Evolutionary conservation across 495 filamentous ascomycete species (phyloP).

Genomic region (Tirmania nivea): DNA sequence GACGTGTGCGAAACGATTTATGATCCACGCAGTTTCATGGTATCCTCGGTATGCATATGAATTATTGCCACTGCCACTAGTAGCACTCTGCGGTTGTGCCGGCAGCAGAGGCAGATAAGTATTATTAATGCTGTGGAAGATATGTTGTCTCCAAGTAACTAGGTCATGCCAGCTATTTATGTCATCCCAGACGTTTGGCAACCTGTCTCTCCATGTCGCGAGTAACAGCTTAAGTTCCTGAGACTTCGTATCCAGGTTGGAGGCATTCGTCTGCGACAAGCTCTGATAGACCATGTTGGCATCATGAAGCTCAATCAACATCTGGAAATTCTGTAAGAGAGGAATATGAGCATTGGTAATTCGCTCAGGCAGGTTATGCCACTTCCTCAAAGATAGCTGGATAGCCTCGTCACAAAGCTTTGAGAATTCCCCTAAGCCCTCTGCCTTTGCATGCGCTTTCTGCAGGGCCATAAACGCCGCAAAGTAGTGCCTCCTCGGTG

Average conservation of each 20-base stretch:
- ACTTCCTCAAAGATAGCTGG: conserved; percentile 88
- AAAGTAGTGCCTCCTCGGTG: conserved; percentile 82
- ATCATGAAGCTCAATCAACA: conserved; percentile 95
- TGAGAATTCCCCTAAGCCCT: conserved; percentile 59
- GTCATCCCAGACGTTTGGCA: conserved; percentile 98
- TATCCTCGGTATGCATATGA: conserved; percentile 94
- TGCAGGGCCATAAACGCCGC: conserved; percentile 92
- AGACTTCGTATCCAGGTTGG: conserved; percentile 81
- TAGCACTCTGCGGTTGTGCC: conserved; percentile 56
- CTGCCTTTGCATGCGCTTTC: conserved; percentile 75
- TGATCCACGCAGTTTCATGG: conserved; percentile 99
- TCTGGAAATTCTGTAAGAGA: conserved; percentile 89
- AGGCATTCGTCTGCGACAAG: conserved; percentile 56
- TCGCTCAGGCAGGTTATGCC: conserved; percentile 83
- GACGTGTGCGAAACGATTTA: conserved; percentile 95
- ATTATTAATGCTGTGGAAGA: conserved; percentile 89
- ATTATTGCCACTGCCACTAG: conserved; percentile 29
- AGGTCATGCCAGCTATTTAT: conserved; percentile 98
- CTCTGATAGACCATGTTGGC: conserved; percentile 87
- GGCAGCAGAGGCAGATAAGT: conserved; percentile 79
- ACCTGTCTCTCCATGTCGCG: conserved; percentile 80
- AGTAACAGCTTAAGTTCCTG: conserved; percentile 87
- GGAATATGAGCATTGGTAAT: conserved; percentile 94
- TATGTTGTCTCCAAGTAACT: conserved; percentile 96
- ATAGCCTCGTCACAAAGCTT: conserved; percentile 86